phyloP scores from a whole-genome alignment of 1,284 basidiomycete species.

The Boletus mariae region DNA sequence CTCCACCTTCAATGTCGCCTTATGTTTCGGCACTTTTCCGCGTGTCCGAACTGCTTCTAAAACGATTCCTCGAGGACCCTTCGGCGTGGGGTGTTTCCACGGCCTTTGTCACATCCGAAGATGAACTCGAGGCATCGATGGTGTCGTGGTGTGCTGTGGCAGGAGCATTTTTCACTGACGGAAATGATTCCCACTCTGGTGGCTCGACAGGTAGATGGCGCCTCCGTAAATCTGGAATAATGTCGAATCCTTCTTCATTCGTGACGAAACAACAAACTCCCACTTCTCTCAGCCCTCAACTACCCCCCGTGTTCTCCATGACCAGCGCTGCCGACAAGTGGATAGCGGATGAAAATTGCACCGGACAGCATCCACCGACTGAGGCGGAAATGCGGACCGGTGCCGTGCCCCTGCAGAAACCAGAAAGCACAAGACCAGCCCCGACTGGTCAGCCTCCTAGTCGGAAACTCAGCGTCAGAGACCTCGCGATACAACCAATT shows the following conservation, averaged over 20 bases:
- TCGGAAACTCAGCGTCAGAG: conserved; percentile 36
- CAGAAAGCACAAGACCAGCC: conserved; percentile 9
- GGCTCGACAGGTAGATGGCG: conserved; percentile 22
- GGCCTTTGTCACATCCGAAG: conserved; percentile 54
- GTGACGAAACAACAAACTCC: conserved; percentile 6
- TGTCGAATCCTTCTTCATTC: conserved; percentile 2
- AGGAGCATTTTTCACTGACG: conserved; percentile 51
- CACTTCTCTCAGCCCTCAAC: conserved; percentile 5
- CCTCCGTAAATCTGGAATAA: conserved; percentile 20
- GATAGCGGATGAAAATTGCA: conserved; percentile 1
- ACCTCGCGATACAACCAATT: conserved; percentile 66
- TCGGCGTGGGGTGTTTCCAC: conserved; percentile 57
- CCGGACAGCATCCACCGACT: background rate
- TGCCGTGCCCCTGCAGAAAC: background rate
- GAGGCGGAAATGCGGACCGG: background rate
- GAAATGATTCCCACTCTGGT: conserved; percentile 6
- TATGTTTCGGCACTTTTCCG: conserved; percentile 49
- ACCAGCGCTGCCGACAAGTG: conserved; percentile 2
- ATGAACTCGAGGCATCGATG: conserved; percentile 52
- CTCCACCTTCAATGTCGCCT: conserved; percentile 51
- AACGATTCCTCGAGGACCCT: conserved; percentile 52
- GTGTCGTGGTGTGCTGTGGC: conserved; percentile 62
- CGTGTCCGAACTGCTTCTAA: conserved; percentile 46
- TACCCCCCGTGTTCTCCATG: conserved; percentile 14
- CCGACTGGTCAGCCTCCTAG: conserved; percentile 28